Evolutionary conservation across 2,329 filamentous ascomycete species (phyloP).

Genomic region (Paecilomyces variotii): DNA sequence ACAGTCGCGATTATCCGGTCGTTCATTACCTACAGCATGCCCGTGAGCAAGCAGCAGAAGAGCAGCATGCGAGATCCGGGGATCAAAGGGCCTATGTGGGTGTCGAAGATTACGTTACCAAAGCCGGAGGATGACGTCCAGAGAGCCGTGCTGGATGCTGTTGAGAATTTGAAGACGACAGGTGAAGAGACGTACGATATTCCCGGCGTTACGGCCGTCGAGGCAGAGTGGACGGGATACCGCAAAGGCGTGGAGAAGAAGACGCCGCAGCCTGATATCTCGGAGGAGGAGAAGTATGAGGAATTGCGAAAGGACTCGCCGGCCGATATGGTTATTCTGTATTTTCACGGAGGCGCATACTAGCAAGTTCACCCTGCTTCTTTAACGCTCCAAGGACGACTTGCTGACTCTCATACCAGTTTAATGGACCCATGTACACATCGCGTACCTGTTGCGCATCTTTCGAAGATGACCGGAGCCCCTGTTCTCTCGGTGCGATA

Average conservation of each 20-base stretch:
- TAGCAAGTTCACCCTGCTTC: conserved; percentile 24
- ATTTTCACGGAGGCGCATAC: conserved; percentile 41
- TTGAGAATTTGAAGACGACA: conserved; percentile 28
- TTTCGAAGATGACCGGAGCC: conserved; percentile 33
- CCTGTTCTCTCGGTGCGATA: conserved; percentile 39
- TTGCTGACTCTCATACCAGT: conserved; percentile 15
- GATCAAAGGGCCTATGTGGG: conserved; percentile 74
- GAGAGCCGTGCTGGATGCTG: conserved; percentile 29
- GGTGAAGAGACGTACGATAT: conserved; percentile 31
- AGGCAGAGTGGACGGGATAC: conserved; percentile 41
- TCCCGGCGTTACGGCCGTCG: conserved; percentile 28
- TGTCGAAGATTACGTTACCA: conserved; percentile 61
- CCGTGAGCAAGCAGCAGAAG: conserved; percentile 57
- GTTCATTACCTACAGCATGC: conserved; percentile 44
- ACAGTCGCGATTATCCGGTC: conserved; percentile 64
- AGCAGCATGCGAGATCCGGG: conserved; percentile 55
- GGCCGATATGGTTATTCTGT: conserved; percentile 36
- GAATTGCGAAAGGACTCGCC: conserved; percentile 31
- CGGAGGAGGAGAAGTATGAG: conserved; percentile 36
- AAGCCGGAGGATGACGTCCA: conserved; percentile 43
- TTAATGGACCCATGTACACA: conserved; percentile 39
- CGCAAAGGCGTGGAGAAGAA: conserved; percentile 31
- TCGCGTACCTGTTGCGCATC: conserved; percentile 26
- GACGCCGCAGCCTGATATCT: conserved; percentile 30
- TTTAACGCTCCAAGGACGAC: neutral